phyloP scores from a whole-genome alignment of 768 basidiomycete species.

The Sporobolomyces roseus region DNA sequence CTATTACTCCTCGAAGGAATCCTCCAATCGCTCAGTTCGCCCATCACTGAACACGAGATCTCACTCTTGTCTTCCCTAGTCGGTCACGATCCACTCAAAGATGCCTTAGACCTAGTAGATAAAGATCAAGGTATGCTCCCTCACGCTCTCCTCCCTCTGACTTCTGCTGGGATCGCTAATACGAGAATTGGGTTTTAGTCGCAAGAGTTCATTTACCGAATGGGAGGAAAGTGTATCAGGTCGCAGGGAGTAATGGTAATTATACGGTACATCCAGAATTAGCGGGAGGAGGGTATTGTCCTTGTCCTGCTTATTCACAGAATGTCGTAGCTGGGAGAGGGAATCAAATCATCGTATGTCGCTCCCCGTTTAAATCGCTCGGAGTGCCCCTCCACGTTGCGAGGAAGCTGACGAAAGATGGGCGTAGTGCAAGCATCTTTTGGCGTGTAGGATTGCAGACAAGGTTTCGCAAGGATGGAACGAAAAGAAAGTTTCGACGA shows the following conservation, averaged over 20 bases:
- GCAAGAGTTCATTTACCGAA: conserved; percentile 13
- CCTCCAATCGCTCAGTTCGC: not conserved
- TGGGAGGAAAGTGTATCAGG: conserved; percentile 20
- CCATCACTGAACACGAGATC: conserved; percentile 8
- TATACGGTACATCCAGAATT: conserved; percentile 30
- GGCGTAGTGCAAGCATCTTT: conserved; percentile 35
- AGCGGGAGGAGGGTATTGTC: conserved; percentile 27
- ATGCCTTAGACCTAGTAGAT: conserved; percentile 37
- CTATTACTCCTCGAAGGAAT: conserved; percentile 4
- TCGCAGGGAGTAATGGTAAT: conserved; percentile 2
- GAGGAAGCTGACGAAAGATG: not conserved
- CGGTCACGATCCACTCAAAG: conserved; percentile 3
- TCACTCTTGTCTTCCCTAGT: conserved; percentile 20
- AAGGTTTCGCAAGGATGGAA: conserved; percentile 3
- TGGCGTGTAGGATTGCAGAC: conserved; percentile 27
- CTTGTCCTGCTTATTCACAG: conserved; percentile 24
- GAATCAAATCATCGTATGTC: conserved; percentile 15
- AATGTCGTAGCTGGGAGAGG: not conserved
- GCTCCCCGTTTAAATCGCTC: not conserved
- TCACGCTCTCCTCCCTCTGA: not conserved
- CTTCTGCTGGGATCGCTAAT: not conserved
- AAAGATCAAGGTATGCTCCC: conserved; percentile 13
- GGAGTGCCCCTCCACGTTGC: too few species aligned
- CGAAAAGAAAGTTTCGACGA: conserved; percentile 11
- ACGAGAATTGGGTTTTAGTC: not conserved